A percentile compares a stretch with the other conserved stretches of the same genome.
Evolutionary conservation across 495 filamentous ascomycete genomes (phyloP).

Genomic region (Cetradonia linearis): DNA sequence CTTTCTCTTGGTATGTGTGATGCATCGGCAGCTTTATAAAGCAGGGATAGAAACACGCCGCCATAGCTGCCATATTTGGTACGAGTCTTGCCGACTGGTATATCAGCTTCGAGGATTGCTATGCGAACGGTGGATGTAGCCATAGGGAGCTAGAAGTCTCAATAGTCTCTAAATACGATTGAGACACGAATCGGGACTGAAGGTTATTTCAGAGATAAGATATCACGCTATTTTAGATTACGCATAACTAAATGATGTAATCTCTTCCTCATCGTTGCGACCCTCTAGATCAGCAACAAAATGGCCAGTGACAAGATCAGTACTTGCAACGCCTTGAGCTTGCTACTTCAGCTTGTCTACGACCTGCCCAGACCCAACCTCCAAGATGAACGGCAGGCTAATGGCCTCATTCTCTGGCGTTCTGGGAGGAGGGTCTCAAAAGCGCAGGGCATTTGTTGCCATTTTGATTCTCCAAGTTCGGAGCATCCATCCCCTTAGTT

Average conservation of each 20-base stretch:
- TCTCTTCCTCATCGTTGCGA: background rate
- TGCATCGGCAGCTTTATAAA: conserved; percentile 41
- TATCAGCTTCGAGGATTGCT: conserved; percentile 77
- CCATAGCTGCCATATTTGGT: conserved; percentile 62
- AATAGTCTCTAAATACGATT: background rate
- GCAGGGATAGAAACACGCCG: conserved; percentile 58
- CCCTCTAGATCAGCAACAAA: too few relatives aligned
- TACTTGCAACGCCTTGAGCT: too few relatives aligned
- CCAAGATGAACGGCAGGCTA: too few relatives aligned
- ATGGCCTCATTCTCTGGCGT: too few relatives aligned
- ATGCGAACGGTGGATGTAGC: conserved; percentile 53
- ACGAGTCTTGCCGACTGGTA: conserved; percentile 45
- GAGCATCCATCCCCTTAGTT: too few relatives aligned
- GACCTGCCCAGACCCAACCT: too few relatives aligned
- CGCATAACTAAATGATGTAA: background rate
- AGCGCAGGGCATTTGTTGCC: too few relatives aligned
- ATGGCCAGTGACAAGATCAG: too few relatives aligned
- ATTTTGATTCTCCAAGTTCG: too few relatives aligned
- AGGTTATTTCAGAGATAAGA: background rate
- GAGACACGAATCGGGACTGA: background rate
- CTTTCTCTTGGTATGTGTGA: conserved; percentile 34
- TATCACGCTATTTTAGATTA: background rate
- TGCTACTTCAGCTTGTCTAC: too few relatives aligned
- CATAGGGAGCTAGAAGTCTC: background rate
- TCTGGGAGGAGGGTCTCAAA: too few relatives aligned